phyloP scores from a whole-genome alignment of 495 filamentous ascomycete species.

The Venustampulla echinocandica region DNA sequence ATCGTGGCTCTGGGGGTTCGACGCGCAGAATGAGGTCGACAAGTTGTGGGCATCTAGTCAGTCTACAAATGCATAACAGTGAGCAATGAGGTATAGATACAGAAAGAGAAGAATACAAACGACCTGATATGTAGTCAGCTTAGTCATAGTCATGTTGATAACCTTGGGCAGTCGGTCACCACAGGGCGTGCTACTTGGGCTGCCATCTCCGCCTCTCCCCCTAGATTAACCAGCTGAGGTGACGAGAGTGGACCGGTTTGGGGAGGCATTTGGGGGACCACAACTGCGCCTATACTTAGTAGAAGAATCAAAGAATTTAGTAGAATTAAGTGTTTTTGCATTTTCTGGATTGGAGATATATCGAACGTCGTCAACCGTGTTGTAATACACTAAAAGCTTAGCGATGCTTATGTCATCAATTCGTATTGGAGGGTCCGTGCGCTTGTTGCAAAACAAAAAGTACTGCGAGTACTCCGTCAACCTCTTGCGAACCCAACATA shows the following conservation, averaged over 20 bases:
- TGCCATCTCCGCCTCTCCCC: neutral
- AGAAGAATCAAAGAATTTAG: no score
- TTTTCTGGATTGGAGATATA: no score
- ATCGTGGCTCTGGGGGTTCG: slow-evolving; percentile 46
- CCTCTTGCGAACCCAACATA: no score
- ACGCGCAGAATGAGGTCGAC: slow-evolving; percentile 42
- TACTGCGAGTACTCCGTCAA: no score
- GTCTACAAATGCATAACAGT: neutral
- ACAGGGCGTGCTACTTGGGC: neutral
- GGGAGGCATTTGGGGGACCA: neutral
- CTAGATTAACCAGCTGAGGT: neutral
- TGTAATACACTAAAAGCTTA: no score
- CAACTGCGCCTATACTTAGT: neutral
- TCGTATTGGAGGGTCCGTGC: no score
- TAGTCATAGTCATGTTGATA: neutral
- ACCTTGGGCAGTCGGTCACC: neutral
- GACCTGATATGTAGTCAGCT: neutral
- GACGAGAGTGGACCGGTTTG: neutral
- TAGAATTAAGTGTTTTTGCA: no score
- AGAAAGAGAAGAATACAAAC: neutral
- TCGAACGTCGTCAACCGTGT: no score
- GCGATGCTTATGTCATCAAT: no score
- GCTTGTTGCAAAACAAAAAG: no score
- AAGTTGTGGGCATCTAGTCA: slow-evolving; percentile 26
- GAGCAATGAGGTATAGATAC: neutral